Conservation (phyloP, 352 stramenopile genomes). For the Globisporangium middletonii region DNA sequence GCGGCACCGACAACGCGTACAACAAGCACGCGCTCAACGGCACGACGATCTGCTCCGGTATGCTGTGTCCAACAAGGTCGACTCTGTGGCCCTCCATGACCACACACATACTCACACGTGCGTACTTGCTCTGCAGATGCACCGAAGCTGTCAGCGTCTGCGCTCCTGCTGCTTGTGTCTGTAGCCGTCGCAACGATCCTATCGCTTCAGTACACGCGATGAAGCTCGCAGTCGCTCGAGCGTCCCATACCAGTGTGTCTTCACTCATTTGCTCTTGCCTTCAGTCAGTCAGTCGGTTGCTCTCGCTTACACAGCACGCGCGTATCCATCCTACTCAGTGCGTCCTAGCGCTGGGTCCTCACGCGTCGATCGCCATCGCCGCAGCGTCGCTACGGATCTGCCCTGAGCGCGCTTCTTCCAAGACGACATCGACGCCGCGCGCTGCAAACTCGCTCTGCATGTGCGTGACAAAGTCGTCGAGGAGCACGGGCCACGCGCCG, state of each 20-base stretch:
- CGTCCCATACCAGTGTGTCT: not conserved
- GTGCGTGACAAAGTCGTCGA: conserved; percentile 79
- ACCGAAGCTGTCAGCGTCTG: not conserved
- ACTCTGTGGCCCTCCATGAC: too few species aligned
- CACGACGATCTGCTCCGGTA: conserved; percentile 57
- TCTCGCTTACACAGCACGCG: not conserved
- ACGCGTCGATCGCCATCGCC: conserved; percentile 41
- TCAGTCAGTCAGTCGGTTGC: too few species aligned
- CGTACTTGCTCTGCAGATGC: not conserved
- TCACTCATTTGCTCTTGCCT: too few species aligned
- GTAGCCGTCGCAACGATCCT: not conserved
- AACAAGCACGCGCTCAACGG: conserved; percentile 51
- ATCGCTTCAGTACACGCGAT: not conserved
- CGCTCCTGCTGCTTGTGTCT: not conserved
- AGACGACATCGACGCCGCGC: conserved; percentile 30
- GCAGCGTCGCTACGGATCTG: conserved; percentile 6
- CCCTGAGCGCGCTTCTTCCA: conserved; percentile 22
- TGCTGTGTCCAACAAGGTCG: too few species aligned
- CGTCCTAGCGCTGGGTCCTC: conserved; percentile 5
- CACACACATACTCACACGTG: not conserved
- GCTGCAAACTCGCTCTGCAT: conserved; percentile 49
- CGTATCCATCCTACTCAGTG: too few species aligned
- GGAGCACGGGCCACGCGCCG: conserved; percentile 77
- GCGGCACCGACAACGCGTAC: conserved; percentile 30
- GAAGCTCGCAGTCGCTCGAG: not conserved